Conservation (phyloP, 192 early-diverging fungal genomes). For the Dispira parvispora region DNA sequence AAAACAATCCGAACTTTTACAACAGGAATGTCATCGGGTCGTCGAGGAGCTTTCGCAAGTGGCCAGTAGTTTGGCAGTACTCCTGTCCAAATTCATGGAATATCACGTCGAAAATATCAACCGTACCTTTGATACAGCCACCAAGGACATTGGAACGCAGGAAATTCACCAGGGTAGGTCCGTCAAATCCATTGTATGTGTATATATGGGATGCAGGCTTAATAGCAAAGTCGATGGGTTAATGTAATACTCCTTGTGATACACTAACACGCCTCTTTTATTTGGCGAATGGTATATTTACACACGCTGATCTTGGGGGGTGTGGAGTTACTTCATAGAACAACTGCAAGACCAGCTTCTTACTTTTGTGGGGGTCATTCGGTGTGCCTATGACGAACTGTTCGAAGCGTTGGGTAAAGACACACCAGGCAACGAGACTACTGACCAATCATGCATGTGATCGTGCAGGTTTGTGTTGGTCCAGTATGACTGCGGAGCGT, state of each 20-base stretch:
- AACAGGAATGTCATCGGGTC: neutral
- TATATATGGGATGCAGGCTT: neutral
- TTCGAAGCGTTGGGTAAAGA: neutral
- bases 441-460: too few species aligned
- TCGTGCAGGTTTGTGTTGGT: too few species aligned
- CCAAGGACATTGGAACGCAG: neutral
- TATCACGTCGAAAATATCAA: neutral
- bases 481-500: too few species aligned
- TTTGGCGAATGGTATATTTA: too few species aligned
- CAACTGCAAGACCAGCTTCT: constrained; percentile 6
- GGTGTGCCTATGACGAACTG: constrained; percentile 9
- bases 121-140: neutral
- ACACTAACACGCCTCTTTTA: too few species aligned
- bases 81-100: neutral
- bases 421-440: too few species aligned
- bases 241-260: too few species aligned
- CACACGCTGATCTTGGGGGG: too few species aligned
- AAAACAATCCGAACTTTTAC: too few species aligned
- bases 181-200: neutral
- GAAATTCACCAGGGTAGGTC: constrained; percentile 5
- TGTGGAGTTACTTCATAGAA: neutral
- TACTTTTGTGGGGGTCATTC: constrained; percentile 9
- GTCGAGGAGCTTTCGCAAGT: neutral
- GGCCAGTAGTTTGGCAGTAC: neutral
- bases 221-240: too few species aligned